phyloP scores from a whole-genome alignment of 331 rosid genomes.

The Quercus tomentella region DNA sequence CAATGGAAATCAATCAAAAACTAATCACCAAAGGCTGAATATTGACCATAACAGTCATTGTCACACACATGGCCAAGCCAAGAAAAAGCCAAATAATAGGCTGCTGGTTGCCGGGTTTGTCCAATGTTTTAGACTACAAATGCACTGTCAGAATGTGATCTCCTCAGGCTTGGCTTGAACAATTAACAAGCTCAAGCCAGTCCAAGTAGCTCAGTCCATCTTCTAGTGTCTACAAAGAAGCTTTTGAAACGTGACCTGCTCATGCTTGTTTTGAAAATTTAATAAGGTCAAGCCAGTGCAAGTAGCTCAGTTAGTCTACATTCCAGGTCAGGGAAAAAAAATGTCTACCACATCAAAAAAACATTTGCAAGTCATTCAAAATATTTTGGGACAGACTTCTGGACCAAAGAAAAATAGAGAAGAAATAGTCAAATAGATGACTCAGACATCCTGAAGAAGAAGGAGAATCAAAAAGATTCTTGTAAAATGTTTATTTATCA shows the following conservation, averaged over 20 bases:
- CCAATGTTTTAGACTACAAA: background rate
- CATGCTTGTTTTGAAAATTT: background rate
- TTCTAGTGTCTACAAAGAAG: background rate
- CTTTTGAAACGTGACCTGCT: background rate
- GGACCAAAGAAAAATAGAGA: background rate
- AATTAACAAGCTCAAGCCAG: conserved; percentile 7
- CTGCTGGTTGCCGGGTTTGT: background rate
- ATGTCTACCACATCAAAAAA: background rate
- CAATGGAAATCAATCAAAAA: background rate
- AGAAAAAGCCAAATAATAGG: background rate
- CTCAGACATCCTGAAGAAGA: background rate
- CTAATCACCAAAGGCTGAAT: background rate
- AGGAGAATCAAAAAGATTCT: background rate
- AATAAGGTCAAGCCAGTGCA: background rate
- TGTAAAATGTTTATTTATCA: background rate
- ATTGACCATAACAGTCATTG: conserved; percentile 1
- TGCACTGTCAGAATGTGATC: background rate
- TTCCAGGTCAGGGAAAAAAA: background rate
- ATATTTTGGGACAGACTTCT: background rate
- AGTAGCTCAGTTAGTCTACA: background rate
- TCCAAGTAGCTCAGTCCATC: background rate
- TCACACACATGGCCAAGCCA: background rate
- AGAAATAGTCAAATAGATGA: background rate
- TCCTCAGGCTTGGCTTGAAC: background rate
- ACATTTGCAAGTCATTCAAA: background rate